Percentiles rank a stretch among this genome's conserved stretches.
Evolutionary conservation across 371 early-diverging fungal genomes (phyloP).

Genomic region (Umbelopsis sp.): DNA sequence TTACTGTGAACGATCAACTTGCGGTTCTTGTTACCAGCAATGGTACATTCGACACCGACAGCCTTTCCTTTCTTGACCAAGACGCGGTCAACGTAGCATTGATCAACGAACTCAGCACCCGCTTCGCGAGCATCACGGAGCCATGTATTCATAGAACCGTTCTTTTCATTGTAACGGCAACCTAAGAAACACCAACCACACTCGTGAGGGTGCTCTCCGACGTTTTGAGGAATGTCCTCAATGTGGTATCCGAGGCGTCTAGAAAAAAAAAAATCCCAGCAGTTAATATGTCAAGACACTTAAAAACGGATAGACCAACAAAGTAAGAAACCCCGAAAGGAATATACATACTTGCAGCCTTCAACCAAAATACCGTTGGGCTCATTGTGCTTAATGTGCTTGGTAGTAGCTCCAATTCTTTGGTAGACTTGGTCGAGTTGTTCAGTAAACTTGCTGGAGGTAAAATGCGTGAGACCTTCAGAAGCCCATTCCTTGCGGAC

Average conservation of each 20-base stretch:
- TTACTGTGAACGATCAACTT: constrained; percentile 26
- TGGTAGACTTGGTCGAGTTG: constrained; percentile 58
- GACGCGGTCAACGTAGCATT: constrained; percentile 59
- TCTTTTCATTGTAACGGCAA: constrained; percentile 75
- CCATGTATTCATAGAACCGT: constrained; percentile 68
- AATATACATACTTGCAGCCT: constrained; percentile 57
- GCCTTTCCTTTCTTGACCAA: constrained; percentile 54
- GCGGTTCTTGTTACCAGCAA: constrained; percentile 16
- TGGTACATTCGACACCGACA: constrained; percentile 49
- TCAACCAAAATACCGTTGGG: constrained; percentile 63
- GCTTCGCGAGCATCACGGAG: constrained; percentile 66
- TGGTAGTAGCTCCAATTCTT: constrained; percentile 59
- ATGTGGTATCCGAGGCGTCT: constrained; percentile 65
- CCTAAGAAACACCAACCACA: constrained; percentile 75
- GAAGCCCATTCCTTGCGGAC: constrained; percentile 78
- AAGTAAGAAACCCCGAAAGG: neutral
- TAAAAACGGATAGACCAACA: neutral
- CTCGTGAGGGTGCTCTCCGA: constrained; percentile 57
- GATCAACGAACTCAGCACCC: constrained; percentile 66
- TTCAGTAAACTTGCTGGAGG: constrained; percentile 36
- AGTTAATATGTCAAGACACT: neutral
- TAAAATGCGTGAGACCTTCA: constrained; percentile 62
- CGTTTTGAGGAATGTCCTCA: constrained; percentile 72
- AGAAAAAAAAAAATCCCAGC: neutral
- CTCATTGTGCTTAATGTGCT: constrained; percentile 62